Percentiles rank a stretch among this genome's conserved stretches.
Conservation (phyloP, 2,329 filamentous ascomycete genomes). For the Neocucurbitaria cava region DNA sequence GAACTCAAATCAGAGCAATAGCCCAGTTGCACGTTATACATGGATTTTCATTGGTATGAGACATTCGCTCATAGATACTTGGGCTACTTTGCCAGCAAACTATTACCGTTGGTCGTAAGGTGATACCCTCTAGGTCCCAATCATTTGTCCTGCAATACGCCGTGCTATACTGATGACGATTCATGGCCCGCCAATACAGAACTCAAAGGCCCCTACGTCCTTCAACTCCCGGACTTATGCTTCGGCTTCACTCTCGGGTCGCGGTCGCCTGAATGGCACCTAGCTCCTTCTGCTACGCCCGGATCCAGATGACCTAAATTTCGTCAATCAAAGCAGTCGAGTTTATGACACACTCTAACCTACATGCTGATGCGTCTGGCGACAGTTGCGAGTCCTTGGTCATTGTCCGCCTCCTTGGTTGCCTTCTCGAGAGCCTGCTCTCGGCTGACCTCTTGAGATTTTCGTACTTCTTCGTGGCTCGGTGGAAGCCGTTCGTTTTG, state of each 20-base stretch:
- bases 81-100: conserved; percentile 34
- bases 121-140: conserved; percentile 35
- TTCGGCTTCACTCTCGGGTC: conserved; percentile 18
- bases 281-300: conserved; percentile 44
- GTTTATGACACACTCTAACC: conserved; percentile 51
- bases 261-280: conserved; percentile 27
- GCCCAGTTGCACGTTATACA: conserved; percentile 7
- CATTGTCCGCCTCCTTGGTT: conserved; percentile 87
- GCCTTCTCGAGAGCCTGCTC: conserved; percentile 86
- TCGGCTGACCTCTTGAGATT: conserved; percentile 81
- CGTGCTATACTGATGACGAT: conserved; percentile 35
- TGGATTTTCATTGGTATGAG: conserved; percentile 31
- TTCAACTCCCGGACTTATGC: conserved; percentile 4
- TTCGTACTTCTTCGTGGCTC: conserved; percentile 87
- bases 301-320: conserved; percentile 52
- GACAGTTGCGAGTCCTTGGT: conserved; percentile 83
- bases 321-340: conserved; percentile 21
- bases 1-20: neutral
- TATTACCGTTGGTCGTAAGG: conserved; percentile 38
- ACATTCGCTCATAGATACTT: conserved; percentile 25
- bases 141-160: conserved; percentile 34
- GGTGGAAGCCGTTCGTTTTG: conserved; percentile 96
- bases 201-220: conserved; percentile 18
- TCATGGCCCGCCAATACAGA: conserved; percentile 28
- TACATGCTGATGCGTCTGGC: conserved; percentile 96